Percentiles rank a stretch among this genome's conserved stretches.
phyloP scores from a whole-genome alignment of 345 rosid genomes.

The Streptanthus diversifolius region DNA sequence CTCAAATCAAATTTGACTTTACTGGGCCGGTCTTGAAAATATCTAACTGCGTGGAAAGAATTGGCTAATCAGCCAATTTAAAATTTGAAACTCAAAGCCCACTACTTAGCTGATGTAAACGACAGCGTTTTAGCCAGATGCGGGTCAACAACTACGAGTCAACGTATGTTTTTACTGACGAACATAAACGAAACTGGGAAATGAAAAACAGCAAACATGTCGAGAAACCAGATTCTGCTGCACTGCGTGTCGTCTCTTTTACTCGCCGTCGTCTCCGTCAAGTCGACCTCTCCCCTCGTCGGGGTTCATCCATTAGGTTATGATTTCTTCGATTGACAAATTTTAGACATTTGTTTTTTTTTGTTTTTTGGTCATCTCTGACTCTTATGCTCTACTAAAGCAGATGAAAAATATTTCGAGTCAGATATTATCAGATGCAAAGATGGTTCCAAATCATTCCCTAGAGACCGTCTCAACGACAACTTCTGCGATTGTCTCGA shows the following conservation, averaged over 20 bases:
- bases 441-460: slow-evolving; percentile 75
- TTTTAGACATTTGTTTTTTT: neutral
- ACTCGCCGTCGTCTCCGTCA: slow-evolving; percentile 26
- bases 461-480: slow-evolving; percentile 79
- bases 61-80: no score
- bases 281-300: slow-evolving; percentile 33
- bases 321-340: neutral
- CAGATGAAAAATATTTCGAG: slow-evolving; percentile 71
- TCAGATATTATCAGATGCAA: slow-evolving; percentile 70
- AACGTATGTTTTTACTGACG: neutral
- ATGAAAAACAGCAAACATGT: slow-evolving; percentile 27
- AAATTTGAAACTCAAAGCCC: neutral
- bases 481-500: slow-evolving; percentile 91
- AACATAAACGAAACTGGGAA: neutral
- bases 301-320: slow-evolving; percentile 85
- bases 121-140: neutral
- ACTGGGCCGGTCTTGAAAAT: no score
- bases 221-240: neutral
- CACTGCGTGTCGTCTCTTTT: slow-evolving; percentile 27
- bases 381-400: neutral
- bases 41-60: no score
- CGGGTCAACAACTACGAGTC: neutral
- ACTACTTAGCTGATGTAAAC: no score
- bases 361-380: neutral
- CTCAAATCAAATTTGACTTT: no score